Evolutionary conservation across 2,329 filamentous ascomycete species (phyloP).

Genomic region (Penicillium sp.): DNA sequence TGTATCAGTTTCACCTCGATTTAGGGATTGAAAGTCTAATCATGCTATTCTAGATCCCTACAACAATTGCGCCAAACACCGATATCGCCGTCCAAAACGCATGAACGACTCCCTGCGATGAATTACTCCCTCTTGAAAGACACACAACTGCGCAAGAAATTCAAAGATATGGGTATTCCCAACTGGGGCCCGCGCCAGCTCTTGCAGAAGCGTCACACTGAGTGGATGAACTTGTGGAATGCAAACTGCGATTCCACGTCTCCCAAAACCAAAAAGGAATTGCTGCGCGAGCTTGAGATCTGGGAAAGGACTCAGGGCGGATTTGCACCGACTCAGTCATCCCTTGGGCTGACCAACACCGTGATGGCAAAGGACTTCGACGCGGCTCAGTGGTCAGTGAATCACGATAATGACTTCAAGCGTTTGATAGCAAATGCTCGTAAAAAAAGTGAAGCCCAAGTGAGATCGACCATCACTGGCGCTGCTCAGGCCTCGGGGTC

Average conservation of each 20-base stretch:
- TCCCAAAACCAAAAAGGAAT: conserved; percentile 68
- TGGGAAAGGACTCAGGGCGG: conserved; percentile 87
- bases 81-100: conserved; percentile 37
- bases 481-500: conserved; percentile 4
- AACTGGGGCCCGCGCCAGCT: conserved; percentile 66
- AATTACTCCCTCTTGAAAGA: conserved; percentile 91
- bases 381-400: conserved; percentile 70
- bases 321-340: conserved; percentile 44
- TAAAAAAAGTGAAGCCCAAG: conserved; percentile 47
- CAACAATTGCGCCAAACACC: conserved; percentile 21
- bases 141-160: conserved; percentile 72
- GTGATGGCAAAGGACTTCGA: conserved; percentile 91
- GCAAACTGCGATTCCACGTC: conserved; percentile 86
- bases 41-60: conserved; percentile 22
- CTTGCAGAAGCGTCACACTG: conserved; percentile 78
- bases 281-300: conserved; percentile 75
- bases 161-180: conserved; percentile 77
- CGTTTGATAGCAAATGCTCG: conserved; percentile 76
- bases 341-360: conserved; percentile 34
- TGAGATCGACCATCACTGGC: conserved; percentile 31
- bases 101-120: conserved; percentile 72
- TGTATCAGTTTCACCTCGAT: neutral
- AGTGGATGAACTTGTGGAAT: conserved; percentile 97
- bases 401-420: conserved; percentile 74
- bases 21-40: conserved; percentile 19